Base-by-base conservation (phyloP, 805 yeast genomes). In the Wickerhamiella sorbophila region DNA sequence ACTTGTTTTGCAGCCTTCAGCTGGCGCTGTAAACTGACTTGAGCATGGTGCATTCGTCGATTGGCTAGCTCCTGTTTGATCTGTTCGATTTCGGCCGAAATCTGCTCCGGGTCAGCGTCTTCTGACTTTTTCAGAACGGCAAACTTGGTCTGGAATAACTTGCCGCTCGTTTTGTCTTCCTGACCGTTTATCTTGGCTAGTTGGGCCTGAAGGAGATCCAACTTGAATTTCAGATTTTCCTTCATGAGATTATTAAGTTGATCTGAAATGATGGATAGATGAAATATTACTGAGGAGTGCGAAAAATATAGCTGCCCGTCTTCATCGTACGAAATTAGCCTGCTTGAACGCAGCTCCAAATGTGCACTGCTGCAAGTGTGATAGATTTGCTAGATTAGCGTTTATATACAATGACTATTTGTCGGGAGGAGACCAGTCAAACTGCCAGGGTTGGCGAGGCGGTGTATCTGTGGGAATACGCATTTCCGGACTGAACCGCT, bases 391-490 rank as follows among this genome's bases (percentile, higher is more conserved):
- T n/a, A n/a, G n/a, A n/a, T n/a, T n/a, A n/a, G n/a, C n/a, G 14
- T 9, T 9, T 26, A 26, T 26, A 26, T 26, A 26, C 31, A 26
- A 26, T 26, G 31, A 26, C 31, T 12, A 16, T 17, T 12, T 24
- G 31, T 44, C 52, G 17, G 49, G 43, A 12, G 45, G 46, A 42
- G 42, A 50, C 67, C 67, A 63, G 37, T 51, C 50, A 53, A 72
- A 72, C 43, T 76, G 75, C 96, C 96, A 87, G 16, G 81, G 67
- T 46, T 71, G 70, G 53, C 73, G 75, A 16, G 96, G 81, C 12
- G 98, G 98, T 47, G 67, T 83, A 43, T 86, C 88, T 1, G 94
- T 80, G 17, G 98, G 98, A 8, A 83, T 75, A 55, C 91, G 75
- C 59, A 84, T 58, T 55, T 88, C 95, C 52, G 82, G 63, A 4